Evolutionary conservation across 2,329 filamentous ascomycete species (phyloP), one percentile per base, ranked within the genome.

Genomic region (Fusarium sp.): DNA sequence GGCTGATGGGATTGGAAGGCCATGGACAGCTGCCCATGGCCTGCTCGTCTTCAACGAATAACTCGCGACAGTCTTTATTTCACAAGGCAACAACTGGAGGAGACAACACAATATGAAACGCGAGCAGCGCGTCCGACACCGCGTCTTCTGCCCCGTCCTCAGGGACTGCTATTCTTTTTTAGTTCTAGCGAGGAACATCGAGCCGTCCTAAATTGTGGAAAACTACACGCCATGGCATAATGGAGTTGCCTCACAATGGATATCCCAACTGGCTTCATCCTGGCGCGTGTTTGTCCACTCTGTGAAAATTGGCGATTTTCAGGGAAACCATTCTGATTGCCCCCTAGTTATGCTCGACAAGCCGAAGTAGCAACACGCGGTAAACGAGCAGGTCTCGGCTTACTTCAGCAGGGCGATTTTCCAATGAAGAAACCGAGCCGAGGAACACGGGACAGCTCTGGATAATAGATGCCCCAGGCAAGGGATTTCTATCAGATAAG

Each of bases 231-330:
- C 63, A 74, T 70, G 39, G 42, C 42, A 47, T 51, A 56, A 61
- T 48, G 53, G 55, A 66, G 61, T 66, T 69, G 68, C 72, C 72
- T 72, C 68, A 66, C 65, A 68, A 62, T 72, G 56, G 36, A 42
- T 45, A 74, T 74, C 72, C 61, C 56, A 41, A 55, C 71, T 67
- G 67, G 71, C 71, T 69, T 74, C 67, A 74, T 74, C 71, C 71
- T 71, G 67, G 60, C 65, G 47, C 60, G 28, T 47, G 53, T 53
- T 41, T 69, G 47, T 66, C 65, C 60, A 70, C 63, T 48, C 56
- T 35, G 26, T 38, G 63, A 62, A 69, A 54, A 56, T 68, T 44
- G 55, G 45, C 44, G 38, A 54, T 69, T 50, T 42, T 48, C 64
- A 62, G 59, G 65, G 59, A 63, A 69, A 24, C 44, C 44, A 53